Evolutionary conservation across 2,329 filamentous ascomycete genomes (phyloP).

Genomic region (Thelonectria discophora): DNA sequence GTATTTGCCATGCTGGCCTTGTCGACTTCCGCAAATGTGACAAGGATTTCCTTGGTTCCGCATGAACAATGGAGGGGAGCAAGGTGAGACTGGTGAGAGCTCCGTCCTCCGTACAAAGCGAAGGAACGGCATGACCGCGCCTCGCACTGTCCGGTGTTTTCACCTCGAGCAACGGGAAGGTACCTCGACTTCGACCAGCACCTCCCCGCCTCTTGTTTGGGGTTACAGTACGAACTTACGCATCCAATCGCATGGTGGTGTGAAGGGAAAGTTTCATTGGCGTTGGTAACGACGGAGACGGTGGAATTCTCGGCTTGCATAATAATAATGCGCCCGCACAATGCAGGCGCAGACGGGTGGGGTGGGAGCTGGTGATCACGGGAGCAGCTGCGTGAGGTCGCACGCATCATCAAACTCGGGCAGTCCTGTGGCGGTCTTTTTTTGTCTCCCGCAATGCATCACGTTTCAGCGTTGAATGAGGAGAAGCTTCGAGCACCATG

Average conservation of each 20-base stretch:
- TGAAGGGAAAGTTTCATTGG: conserved; percentile 27
- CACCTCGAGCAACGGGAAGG: not conserved
- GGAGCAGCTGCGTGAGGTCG: conserved; percentile 11
- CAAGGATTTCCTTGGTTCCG: conserved; percentile 25
- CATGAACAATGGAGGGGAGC: not conserved
- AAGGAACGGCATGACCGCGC: not conserved
- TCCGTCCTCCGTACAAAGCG: not conserved
- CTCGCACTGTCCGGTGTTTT: conserved; percentile 34
- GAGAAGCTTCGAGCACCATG: conserved; percentile 20
- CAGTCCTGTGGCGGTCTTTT: conserved; percentile 6
- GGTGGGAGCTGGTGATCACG: conserved; percentile 12
- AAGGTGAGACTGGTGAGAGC: not conserved
- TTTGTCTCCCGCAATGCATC: not conserved
- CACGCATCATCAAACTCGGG: conserved; percentile 13
- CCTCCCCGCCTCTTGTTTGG: conserved; percentile 31
- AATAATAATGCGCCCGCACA: conserved; percentile 15
- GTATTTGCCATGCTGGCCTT: conserved; percentile 32
- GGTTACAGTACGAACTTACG: conserved; percentile 16
- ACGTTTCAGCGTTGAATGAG: conserved; percentile 12
- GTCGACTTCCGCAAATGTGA: conserved; percentile 7
- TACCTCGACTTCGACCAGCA: conserved; percentile 11
- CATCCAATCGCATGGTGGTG: conserved; percentile 15
- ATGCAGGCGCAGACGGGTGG: conserved; percentile 20
- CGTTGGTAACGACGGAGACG: not conserved
- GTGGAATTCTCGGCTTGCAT: conserved; percentile 3